Conservation (phyloP, 768 basidiomycete genomes). For the Tricholoma saponaceum region DNA sequence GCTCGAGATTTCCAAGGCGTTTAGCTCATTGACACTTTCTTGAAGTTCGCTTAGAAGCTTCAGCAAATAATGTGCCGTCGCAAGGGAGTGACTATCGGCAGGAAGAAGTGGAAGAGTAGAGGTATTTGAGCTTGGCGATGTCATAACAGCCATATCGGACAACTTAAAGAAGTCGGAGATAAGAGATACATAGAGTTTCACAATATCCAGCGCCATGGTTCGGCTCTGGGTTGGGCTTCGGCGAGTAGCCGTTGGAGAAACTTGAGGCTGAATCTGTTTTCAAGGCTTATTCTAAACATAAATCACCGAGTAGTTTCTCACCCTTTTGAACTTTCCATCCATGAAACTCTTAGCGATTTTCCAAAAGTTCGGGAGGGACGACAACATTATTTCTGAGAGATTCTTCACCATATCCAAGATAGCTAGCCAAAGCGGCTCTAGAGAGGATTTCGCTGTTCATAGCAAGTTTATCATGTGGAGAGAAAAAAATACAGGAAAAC, state of each 20-base stretch:
- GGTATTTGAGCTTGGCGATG: constrained; percentile 40
- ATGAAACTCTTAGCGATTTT: constrained; percentile 86
- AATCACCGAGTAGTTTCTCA: constrained; percentile 22
- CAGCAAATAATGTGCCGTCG: constrained; percentile 75
- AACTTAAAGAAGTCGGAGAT: constrained; percentile 79
- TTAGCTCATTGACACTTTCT: constrained; percentile 81
- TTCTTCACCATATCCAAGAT: constrained; percentile 77
- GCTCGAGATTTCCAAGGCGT: constrained; percentile 73
- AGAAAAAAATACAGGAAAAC: background rate
- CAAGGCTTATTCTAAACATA: background rate
- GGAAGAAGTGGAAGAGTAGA: constrained; percentile 58
- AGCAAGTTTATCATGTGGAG: background rate
- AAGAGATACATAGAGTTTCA: constrained; percentile 73
- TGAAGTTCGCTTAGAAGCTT: constrained; percentile 81
- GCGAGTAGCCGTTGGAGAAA: constrained; percentile 43
- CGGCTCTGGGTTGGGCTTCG: constrained; percentile 78
- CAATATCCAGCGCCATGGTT: constrained; percentile 80
- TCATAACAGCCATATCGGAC: constrained; percentile 72
- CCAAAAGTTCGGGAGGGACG: constrained; percentile 92
- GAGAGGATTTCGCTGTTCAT: constrained; percentile 58
- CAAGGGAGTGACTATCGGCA: constrained; percentile 72
- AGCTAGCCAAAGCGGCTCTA: constrained; percentile 78
- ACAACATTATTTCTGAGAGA: constrained; percentile 79
- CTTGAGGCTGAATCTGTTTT: constrained; percentile 20
- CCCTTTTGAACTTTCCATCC: constrained; percentile 92